A percentile compares a stretch with the other conserved stretches of the same genome.
phyloP scores from a whole-genome alignment of 1,284 basidiomycete species.

The Filobasidium uniguttulatum region DNA sequence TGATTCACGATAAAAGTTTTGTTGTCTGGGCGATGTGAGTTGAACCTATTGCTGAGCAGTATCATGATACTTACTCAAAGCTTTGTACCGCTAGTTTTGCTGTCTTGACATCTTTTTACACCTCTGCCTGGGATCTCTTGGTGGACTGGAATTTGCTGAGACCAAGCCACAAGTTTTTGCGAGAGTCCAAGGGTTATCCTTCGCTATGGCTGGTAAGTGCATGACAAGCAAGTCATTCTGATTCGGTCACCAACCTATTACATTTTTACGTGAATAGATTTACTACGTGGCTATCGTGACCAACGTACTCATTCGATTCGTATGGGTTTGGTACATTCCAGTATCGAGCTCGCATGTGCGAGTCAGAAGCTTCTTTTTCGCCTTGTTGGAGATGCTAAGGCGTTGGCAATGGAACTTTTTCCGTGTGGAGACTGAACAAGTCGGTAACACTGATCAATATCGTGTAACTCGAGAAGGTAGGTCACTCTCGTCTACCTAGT shows the following conservation, averaged over 20 bases:
- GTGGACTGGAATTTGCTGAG: conserved; percentile 51
- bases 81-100: conserved; percentile 35
- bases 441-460: conserved; percentile 37
- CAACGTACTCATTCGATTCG: conserved; percentile 63
- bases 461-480: conserved; percentile 17
- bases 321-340: conserved; percentile 70
- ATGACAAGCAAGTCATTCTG: not conserved
- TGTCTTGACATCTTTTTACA: conserved; percentile 54
- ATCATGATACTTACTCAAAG: not conserved
- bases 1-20: conserved; percentile 11
- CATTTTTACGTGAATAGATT: conserved; percentile 16
- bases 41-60: not conserved
- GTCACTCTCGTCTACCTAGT: not conserved
- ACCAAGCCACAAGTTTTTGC: conserved; percentile 52
- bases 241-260: not conserved
- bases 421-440: conserved; percentile 40
- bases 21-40: conserved; percentile 13
- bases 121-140: conserved; percentile 55
- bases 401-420: conserved; percentile 88
- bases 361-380: conserved; percentile 55
- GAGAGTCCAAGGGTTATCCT: conserved; percentile 59
- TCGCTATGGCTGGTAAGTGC: conserved; percentile 46
- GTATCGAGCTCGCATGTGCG: conserved; percentile 41
- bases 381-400: conserved; percentile 60
- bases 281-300: conserved; percentile 43